Base-by-base conservation (phyloP, 2,329 filamentous ascomycete species). In the Fusarium keratoplasticum region DNA sequence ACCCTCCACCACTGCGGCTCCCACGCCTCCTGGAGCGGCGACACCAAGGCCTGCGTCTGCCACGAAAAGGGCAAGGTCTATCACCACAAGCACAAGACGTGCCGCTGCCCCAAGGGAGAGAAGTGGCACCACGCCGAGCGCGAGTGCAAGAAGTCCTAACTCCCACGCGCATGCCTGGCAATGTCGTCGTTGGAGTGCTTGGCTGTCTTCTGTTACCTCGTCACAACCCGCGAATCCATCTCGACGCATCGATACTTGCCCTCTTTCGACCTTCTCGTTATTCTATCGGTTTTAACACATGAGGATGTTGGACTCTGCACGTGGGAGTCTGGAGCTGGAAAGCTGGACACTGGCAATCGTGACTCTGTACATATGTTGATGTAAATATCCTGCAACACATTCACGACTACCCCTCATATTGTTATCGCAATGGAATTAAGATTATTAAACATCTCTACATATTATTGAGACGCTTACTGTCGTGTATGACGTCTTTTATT, bases 61-160 rank as follows among this genome's bases (percentile, higher is more conserved):
- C 70, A 72, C 2, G 70, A 72, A n/a, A 55, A 42, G 3, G 65
- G 66, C 16, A 73, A 72, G 14, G n/a, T 50, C 3, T 72, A 47
- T 11, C 35, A 61, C 36, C 31, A 54, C 25, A 44, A 73, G 10
- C 66, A 73, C 25, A 64, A 73, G 47, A 70, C 50, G 42, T 72
- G 70, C 36, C 25, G 55, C 14, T 72, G 70, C 27, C 70, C 70
- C 33, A 69, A 73, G 66, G 70, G 70, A 3, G 65, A 72, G 60
- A 72, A 61, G 61, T 72, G 57, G 70, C 60, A 72, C 20, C 70
- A 70, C 13, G 5, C 62, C 18, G 61, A 66, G 40, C 67, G 58
- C 35, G 44, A 72, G 70, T 73, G 65, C 65, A 59, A 64, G 66
- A 70, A 69, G 47, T n/a, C 69, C 38, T 33, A 60, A 18, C 4